Evolutionary conservation across 1,139 yeast genomes (phyloP).

Genomic region (Kluyveromyces sp.): DNA sequence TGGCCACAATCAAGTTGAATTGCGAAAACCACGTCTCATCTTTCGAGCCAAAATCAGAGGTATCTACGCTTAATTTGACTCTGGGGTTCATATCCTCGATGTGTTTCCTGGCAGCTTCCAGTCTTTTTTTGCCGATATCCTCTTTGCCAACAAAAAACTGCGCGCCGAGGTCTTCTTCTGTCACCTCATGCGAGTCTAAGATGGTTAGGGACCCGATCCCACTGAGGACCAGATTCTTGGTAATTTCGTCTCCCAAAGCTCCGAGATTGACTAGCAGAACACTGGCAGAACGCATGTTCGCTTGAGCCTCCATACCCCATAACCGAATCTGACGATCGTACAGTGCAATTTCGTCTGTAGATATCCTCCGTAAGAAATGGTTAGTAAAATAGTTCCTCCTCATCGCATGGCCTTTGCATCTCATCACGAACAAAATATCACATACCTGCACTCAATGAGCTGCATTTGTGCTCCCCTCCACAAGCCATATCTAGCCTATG

Average conservation of each 20-base stretch:
- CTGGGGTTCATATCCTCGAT: conserved; percentile 73
- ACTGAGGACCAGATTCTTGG: conserved; percentile 80
- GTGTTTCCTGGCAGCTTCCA: conserved; percentile 47
- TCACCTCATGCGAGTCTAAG: conserved; percentile 50
- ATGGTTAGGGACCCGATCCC: conserved; percentile 78
- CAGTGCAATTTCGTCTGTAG: conserved; percentile 74
- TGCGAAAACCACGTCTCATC: conserved; percentile 41
- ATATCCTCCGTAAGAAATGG: too few species aligned
- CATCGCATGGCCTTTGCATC: background rate
- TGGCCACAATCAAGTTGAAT: conserved; percentile 70
- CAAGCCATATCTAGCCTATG: background rate
- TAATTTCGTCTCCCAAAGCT: conserved; percentile 70
- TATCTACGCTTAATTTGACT: conserved; percentile 46
- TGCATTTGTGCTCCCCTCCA: background rate
- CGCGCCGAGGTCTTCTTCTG: conserved; percentile 60
- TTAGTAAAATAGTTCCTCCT: conserved; percentile 1
- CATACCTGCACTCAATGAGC: conserved; percentile 9
- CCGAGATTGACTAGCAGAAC: conserved; percentile 63
- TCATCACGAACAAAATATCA: background rate
- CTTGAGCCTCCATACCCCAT: conserved; percentile 96
- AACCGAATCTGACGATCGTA: conserved; percentile 92
- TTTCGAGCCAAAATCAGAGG: conserved; percentile 32
- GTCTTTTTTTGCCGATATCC: conserved; percentile 48
- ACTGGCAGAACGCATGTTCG: conserved; percentile 65
- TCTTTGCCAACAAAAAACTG: conserved; percentile 70